phyloP scores from a whole-genome alignment of 805 yeast species.

The Zygotorulaspora sp. region DNA sequence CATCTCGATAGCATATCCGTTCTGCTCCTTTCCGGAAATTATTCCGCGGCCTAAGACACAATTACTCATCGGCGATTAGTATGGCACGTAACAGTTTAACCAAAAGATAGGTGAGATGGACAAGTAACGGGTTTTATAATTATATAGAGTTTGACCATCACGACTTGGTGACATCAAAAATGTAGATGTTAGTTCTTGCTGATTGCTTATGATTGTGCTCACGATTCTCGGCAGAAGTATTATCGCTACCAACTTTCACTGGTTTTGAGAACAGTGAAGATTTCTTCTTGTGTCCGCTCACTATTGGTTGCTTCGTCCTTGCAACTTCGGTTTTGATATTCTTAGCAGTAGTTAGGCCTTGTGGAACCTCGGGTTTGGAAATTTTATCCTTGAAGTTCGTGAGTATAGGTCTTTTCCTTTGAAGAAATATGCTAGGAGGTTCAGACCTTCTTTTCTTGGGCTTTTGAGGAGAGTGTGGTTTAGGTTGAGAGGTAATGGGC shows the following conservation, averaged over 20 bases:
- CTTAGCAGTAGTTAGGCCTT: neutral
- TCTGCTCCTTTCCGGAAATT: too few species aligned
- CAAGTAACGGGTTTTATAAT: too few species aligned
- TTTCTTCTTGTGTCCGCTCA: constrained; percentile 17
- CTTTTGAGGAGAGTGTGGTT: neutral
- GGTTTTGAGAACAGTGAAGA: constrained; percentile 24
- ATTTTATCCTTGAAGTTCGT: constrained; percentile 1
- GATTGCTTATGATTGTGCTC: neutral
- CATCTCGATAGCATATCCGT: too few species aligned
- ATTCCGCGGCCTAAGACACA: too few species aligned
- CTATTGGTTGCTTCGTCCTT: neutral
- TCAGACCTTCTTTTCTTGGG: constrained; percentile 14
- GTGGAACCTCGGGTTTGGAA: neutral
- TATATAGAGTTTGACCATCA: neutral
- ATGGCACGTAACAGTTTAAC: too few species aligned
- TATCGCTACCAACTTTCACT: neutral
- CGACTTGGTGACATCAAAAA: neutral
- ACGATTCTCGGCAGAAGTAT: neutral
- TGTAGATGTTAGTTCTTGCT: neutral
- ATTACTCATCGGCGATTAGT: too few species aligned
- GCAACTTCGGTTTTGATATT: neutral
- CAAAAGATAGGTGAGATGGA: too few species aligned
- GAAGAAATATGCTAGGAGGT: constrained; percentile 22
- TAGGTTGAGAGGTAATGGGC: constrained; percentile 1
- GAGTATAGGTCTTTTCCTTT: constrained; percentile 16